Conservation (phyloP, 306 rosid genomes). For the Castanopsis chinensis region DNA sequence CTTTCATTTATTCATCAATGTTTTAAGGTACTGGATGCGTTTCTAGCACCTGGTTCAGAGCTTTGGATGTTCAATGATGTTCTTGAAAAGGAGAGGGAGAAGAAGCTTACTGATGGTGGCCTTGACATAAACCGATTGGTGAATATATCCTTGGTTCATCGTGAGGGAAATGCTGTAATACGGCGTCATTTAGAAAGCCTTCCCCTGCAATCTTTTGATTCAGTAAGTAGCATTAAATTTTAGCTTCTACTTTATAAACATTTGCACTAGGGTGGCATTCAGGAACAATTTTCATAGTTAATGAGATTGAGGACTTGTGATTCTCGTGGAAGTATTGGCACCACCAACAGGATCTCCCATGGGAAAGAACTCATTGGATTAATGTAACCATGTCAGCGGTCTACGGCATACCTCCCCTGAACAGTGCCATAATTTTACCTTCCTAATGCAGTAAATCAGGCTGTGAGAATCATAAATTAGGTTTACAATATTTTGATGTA, state of each 20-base stretch:
- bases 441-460: neutral
- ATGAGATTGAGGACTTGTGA: neutral
- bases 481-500: constrained; percentile 18
- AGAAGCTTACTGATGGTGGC: constrained; percentile 83
- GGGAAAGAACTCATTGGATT: neutral
- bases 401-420: neutral
- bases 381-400: constrained; percentile 7
- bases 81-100: constrained; percentile 77
- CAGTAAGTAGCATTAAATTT: constrained; percentile 51
- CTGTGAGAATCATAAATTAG: constrained; percentile 17
- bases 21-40: constrained; percentile 79
- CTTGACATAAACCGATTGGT: constrained; percentile 72
- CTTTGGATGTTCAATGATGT: constrained; percentile 98
- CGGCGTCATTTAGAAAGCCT: constrained; percentile 93
- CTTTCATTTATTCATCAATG: neutral
- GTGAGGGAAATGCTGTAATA: constrained; percentile 93
- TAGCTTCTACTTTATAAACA: constrained; percentile 8
- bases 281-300: neutral
- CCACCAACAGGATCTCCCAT: constrained; percentile 8
- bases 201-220: constrained; percentile 87
- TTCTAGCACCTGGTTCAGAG: constrained; percentile 78
- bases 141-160: constrained; percentile 72
- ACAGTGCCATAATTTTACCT: neutral
- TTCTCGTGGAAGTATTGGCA: constrained; percentile 3
- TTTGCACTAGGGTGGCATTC: neutral